These are phyloP conservation scores for Tagetes erecta DNA, from an alignment of 129 eudicot species.

Conservation along the genomic window DNA sequence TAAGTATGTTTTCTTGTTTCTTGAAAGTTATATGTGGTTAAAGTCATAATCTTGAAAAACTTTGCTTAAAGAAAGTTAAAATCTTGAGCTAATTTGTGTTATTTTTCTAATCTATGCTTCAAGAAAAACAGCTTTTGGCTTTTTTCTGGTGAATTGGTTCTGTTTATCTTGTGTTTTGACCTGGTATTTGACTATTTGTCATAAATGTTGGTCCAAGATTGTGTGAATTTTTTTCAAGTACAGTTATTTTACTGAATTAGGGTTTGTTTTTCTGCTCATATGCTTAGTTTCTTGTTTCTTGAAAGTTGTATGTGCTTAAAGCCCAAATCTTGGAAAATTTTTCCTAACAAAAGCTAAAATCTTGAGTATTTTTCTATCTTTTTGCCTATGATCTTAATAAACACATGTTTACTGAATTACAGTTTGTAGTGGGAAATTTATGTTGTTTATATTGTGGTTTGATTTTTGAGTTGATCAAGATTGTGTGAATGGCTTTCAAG, in stretches of 20 bases:
- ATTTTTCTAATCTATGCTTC: background rate
- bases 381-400: background rate
- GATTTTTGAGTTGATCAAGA: conserved; percentile 13
- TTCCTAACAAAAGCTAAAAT: conserved; percentile 13
- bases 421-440: background rate
- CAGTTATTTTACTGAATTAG: conserved; percentile 5
- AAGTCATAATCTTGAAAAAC: conserved; percentile 1
- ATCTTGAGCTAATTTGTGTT: conserved; percentile 14
- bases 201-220: conserved; percentile 1
- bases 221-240: conserved; percentile 15
- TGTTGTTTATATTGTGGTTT: conserved; percentile 7
- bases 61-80: conserved; percentile 17
- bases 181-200: background rate
- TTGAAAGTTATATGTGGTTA: background rate
- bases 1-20: conserved; percentile 46
- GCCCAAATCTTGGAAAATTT: background rate
- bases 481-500: conserved; percentile 20
- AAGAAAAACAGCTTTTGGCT: background rate
- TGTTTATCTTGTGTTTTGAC: conserved; percentile 6
- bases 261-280: background rate
- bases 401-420: background rate
- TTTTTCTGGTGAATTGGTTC: background rate
- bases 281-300: conserved; percentile 10
- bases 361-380: conserved; percentile 10
- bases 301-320: background rate